Evolutionary conservation across 1,284 basidiomycete species (phyloP), one percentile per base, ranked within the genome.

Genomic region (Gymnopus androsaceus): DNA sequence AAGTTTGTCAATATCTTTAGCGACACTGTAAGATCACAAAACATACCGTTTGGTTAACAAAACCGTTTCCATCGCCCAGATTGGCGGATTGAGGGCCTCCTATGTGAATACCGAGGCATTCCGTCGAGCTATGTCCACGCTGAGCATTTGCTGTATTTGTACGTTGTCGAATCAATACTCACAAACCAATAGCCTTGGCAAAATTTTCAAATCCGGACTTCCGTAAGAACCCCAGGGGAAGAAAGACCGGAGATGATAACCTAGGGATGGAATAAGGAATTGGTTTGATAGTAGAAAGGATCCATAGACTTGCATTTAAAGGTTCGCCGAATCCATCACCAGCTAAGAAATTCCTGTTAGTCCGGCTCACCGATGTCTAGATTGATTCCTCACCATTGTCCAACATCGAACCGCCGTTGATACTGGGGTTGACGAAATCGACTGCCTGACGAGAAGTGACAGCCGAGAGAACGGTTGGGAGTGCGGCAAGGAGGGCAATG

Each of bases 321-420:
- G 56, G 56, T 53, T 57, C 56, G 3, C 56, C 56, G 8, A 57
- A 25, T 25, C 51, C 56, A 19, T 53, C 15, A 23, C 56, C 56
- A 19, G 56, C 56, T 57, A 25, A 55, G 3, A 28, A 51, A n/a
- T n/a, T n/a, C n/a, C n/a, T n/a, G n/a, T n/a, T n/a, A n/a, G n/a
- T n/a, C n/a, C n/a, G n/a, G n/a, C n/a, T n/a, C n/a, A n/a, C n/a
- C n/a, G n/a, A n/a, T n/a, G 14, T 12, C 17, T 23, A 27, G n/a
- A 19, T 11, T 31, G 19, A 11, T 12, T 17, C 11, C 56, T 36
- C 37, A 57, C 56, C 46, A 25, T 57, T 23, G 23, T 53, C 51
- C 37, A 57, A 30, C 56, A 57, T 57, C 8, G 56, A 57, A 8
- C 56, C 56, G 23, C 56, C 56, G 21, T 57, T 53, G 0, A 2